Evolutionary conservation across 352 stramenopile genomes (phyloP), one percentile per base, ranked within the genome.

Genomic region (Phytophthora sp.): DNA sequence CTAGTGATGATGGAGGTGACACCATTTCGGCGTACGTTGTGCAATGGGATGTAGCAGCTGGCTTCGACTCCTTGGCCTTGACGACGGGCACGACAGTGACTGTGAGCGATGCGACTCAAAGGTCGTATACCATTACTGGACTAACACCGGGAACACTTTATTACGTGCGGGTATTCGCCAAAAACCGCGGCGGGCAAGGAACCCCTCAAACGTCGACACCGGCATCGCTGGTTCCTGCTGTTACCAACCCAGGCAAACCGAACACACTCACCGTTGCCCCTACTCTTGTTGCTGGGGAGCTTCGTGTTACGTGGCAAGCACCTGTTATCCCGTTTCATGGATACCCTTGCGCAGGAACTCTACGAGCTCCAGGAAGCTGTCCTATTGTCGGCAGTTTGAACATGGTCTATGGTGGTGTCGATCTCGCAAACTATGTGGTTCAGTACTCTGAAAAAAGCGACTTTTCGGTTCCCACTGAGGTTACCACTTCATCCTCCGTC

Each of bases 21-120:
- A 48, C 66, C 0, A 85, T 99, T 44, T 93, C 79, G 4, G 83
- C 76, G 5, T 98, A 97, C 53, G 54, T 94, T 8, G 80, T 99
- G 15, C 90, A 98, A 56, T 99, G 95, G 93, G 94, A 98, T 63
- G 90, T 95, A 18, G 83, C 84, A 5, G 74, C 80, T n/a, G 82
- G 72, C 26, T 99, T 98, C 60, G 87, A 95, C 49, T 96, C 87
- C 32, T 68, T 93, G 5, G 82, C 77, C 0, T 69, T 83, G 17
- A 73, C 87, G 8, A 74, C 76, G 2, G 35, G 50, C 8, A 96
- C 84, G n/a, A 91, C 80, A 12, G 77, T 76, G 46, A 70, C 64
- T 26, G 81, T 92, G 39, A 68, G 35, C 5, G 78, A 91, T 50
- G 63, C 76, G 24, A 64, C 74, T 15, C 77, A 91, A 67, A 63